These are phyloP conservation scores for Euphorbia schlechtendalii DNA, from an alignment of 441 rosid genomes.

Conservation along the genomic window DNA sequence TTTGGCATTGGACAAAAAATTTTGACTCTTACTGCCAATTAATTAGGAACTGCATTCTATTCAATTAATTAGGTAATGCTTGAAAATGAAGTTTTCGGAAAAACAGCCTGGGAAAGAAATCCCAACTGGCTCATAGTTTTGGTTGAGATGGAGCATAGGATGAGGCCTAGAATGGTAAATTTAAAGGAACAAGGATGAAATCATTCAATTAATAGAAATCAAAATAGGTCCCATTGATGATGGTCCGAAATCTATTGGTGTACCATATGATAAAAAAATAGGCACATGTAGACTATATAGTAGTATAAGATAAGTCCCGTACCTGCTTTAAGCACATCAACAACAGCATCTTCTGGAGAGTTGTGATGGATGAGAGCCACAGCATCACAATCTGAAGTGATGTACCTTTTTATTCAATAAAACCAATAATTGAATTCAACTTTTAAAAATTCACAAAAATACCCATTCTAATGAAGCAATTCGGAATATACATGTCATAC, in stretches of 20 bases:
- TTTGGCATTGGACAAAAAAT: neutral
- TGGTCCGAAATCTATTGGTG: neutral
- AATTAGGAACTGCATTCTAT: too few relatives aligned
- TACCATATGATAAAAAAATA: neutral
- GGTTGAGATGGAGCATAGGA: neutral
- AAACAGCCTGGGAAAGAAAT: too few relatives aligned
- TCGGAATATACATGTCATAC: conserved; percentile 14
- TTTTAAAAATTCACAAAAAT: neutral
- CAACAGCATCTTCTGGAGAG: conserved; percentile 81
- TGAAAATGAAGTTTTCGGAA: too few relatives aligned
- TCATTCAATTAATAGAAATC: too few relatives aligned
- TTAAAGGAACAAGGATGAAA: neutral
- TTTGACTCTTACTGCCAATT: too few relatives aligned
- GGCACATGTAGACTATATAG: conserved; percentile 14
- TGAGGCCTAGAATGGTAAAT: too few relatives aligned
- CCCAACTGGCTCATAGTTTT: too few relatives aligned
- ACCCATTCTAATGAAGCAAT: neutral
- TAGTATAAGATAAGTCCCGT: conserved; percentile 10
- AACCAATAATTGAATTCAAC: conserved; percentile 1
- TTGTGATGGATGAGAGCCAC: conserved; percentile 52
- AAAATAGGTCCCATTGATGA: neutral
- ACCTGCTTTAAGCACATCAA: conserved; percentile 55
- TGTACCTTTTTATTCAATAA: conserved; percentile 43
- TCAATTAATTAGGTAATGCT: too few relatives aligned
- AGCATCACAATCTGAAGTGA: conserved; percentile 83